Percentiles rank a stretch among this genome's conserved stretches.
phyloP scores from a whole-genome alignment of 2,329 filamentous ascomycete species.

The Pezicula rhizophila region DNA sequence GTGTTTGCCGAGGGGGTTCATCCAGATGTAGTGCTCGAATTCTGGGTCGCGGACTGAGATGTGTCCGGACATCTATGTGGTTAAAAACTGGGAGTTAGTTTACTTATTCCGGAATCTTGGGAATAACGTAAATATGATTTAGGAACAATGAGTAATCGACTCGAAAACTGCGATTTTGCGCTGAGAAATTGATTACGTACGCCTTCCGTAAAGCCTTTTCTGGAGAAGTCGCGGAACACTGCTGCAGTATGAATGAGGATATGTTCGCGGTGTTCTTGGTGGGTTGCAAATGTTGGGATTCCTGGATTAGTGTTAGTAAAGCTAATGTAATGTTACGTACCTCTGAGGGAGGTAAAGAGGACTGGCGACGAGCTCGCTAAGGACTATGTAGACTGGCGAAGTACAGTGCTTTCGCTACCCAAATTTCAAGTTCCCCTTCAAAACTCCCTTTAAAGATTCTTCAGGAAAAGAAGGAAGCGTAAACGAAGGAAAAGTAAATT shows the following conservation, averaged over 20 bases:
- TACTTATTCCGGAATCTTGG: too few species aligned
- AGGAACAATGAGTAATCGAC: too few species aligned
- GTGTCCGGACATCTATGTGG: slow-evolving; percentile 50
- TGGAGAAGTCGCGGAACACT: slow-evolving; percentile 62
- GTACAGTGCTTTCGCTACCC: background rate
- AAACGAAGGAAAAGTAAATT: background rate
- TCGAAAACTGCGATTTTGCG: too few species aligned
- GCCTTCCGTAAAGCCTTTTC: slow-evolving; percentile 61
- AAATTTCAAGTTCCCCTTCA: background rate
- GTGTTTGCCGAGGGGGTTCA: slow-evolving; percentile 58
- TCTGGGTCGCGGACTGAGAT: slow-evolving; percentile 64
- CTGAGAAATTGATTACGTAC: too few species aligned
- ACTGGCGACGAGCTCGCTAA: background rate
- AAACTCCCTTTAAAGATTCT: background rate
- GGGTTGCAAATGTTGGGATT: slow-evolving; percentile 49
- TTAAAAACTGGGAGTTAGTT: too few species aligned
- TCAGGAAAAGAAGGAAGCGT: background rate
- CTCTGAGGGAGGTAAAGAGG: background rate
- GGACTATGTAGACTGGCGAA: background rate
- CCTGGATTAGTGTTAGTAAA: slow-evolving; percentile 27
- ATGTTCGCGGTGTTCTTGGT: slow-evolving; percentile 54
- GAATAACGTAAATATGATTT: too few species aligned
- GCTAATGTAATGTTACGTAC: too few species aligned
- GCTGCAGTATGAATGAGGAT: slow-evolving; percentile 61
- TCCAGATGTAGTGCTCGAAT: slow-evolving; percentile 58